Evolutionary conservation across 306 rosid species (phyloP).

Genomic region (Castanea sativa): DNA sequence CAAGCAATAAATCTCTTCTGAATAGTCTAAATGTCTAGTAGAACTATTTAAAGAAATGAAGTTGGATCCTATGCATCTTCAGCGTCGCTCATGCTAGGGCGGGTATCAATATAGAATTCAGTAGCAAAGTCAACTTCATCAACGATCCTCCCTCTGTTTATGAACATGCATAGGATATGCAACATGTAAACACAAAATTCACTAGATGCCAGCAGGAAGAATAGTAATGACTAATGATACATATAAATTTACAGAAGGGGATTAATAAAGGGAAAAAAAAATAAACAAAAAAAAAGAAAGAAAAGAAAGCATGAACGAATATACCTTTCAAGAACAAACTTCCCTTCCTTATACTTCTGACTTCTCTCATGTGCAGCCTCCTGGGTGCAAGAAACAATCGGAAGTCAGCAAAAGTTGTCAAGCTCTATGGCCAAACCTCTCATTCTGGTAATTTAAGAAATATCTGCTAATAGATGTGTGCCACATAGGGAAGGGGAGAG

Average conservation of each 20-base stretch:
- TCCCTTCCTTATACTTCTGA: slow-evolving; percentile 92
- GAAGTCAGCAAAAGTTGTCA: neutral
- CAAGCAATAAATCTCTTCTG: slow-evolving; percentile 19
- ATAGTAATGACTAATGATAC: neutral
- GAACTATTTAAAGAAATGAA: neutral
- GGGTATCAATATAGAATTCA: slow-evolving; percentile 60
- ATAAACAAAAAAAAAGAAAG: neutral
- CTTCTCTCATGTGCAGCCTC: slow-evolving; percentile 77
- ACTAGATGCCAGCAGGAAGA: neutral
- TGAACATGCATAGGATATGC: slow-evolving; percentile 4
- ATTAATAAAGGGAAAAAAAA: slow-evolving; percentile 3
- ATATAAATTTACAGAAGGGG: neutral
- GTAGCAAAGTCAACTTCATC: slow-evolving; percentile 62
- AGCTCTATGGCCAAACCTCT: neutral
- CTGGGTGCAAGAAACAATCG: slow-evolving; percentile 30
- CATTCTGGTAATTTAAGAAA: neutral
- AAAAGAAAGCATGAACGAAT: neutral
- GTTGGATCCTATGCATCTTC: slow-evolving; percentile 59
- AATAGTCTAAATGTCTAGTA: slow-evolving; percentile 3
- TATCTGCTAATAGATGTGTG: slow-evolving; percentile 1
- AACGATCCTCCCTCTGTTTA: slow-evolving; percentile 70
- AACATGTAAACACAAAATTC: slow-evolving; percentile 8
- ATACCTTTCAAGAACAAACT: slow-evolving; percentile 93
- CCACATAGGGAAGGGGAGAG: neutral
- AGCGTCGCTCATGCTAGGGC: slow-evolving; percentile 53